These are phyloP conservation scores for Podospora fimiseda DNA, from an alignment of 495 filamentous ascomycete species.

Conservation along the genomic window DNA sequence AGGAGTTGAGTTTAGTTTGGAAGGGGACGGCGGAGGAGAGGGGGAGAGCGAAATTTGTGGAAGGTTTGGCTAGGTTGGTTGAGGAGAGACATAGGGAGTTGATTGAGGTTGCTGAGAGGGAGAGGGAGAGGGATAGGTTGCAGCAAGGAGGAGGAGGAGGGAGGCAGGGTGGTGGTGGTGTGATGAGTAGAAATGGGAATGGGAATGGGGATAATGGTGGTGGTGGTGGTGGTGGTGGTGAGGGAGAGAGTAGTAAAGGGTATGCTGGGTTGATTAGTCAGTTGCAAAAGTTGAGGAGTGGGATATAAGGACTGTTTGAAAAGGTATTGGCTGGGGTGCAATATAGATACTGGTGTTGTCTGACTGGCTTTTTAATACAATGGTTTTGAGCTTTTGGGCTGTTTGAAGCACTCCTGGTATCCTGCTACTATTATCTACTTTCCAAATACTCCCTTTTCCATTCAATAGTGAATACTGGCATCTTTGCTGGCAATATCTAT, in stretches of 20 bases:
- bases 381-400: too few species aligned
- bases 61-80: conserved; percentile 60
- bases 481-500: too few species aligned
- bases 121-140: conserved; percentile 15
- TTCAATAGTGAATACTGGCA: too few species aligned
- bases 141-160: conserved; percentile 16
- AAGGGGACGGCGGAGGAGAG: conserved; percentile 91
- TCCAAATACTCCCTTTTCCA: too few species aligned
- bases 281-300: conserved; percentile 70
- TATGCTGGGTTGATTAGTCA: conserved; percentile 68
- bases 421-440: too few species aligned
- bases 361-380: too few species aligned
- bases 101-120: conserved; percentile 43
- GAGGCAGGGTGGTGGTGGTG: too few species aligned
- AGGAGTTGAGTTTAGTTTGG: conserved; percentile 71
- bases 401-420: too few species aligned
- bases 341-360: too few species aligned
- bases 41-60: conserved; percentile 73
- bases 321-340: too few species aligned
- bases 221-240: conserved; percentile 12
- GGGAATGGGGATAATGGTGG: conserved; percentile 10
- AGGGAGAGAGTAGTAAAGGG: conserved; percentile 25
- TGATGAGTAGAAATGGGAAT: conserved; percentile 32
- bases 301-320: conserved; percentile 41
- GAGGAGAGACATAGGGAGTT: conserved; percentile 53